Base-by-base conservation (phyloP, 1,284 basidiomycete genomes). In the Cutaneotrichosporon spelunceum region DNA sequence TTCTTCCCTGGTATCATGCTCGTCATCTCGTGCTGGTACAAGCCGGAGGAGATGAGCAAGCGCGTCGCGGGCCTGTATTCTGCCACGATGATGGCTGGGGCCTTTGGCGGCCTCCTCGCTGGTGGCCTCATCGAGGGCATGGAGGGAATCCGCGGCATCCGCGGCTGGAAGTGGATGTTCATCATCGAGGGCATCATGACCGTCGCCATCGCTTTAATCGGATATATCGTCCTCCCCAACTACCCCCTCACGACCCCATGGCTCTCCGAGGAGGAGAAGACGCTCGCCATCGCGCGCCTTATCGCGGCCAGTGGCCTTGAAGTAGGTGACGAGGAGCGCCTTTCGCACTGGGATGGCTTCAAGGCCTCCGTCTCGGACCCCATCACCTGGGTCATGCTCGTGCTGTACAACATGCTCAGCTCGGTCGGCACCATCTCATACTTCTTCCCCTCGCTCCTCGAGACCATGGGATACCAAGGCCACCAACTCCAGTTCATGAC, bases 101-200 rank as follows among this genome's bases (percentile, higher is more conserved):
- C 71, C 2, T 68, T 74, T 42, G 67, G 70, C 6, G 70, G 72
- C 7, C 59, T 72, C 8, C 69, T 74, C 27, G 72, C 71, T 24
- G 69, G 68, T 23, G 72, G 64, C 24, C 71, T 77, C 59, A 69
- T 72, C 36, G 63, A 61, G 16, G 70, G 71, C 62, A 68, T 74
- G 66, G 64, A 66, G 23, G 71, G 71, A 23, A 56, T 63, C 23
- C 67, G 42, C 16, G 62, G 61, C 3, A 64, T 72, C 6, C 52
- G 59, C 27, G 72, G 71, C 23, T 74, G 72, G 71, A 68, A 69
- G 48, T 72, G 71, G 72, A 61, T 74, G 45, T 84, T 84, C 74
- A 75, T 83, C 60, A 73, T 84, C 47, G 83, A 84, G 64, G 83
- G 83, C 56, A 74, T 78, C 23, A 70, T 68, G 27, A 77, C 78